Evolutionary conservation across 2,329 filamentous ascomycete species (phyloP).

Genomic region (Aureobasidium musti): DNA sequence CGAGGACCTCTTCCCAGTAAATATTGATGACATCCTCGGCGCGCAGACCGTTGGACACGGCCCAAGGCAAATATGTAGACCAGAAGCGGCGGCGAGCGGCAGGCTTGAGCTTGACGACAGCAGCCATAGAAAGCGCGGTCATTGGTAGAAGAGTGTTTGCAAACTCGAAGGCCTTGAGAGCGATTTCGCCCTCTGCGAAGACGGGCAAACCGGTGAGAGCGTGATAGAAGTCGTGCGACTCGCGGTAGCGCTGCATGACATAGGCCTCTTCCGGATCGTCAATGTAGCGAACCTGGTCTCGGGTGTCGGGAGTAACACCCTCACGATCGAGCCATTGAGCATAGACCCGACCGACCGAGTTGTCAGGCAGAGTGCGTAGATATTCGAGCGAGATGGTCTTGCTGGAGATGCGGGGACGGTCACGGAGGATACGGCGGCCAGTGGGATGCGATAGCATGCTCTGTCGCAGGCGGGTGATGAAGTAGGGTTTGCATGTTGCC

Average conservation of each 20-base stretch:
- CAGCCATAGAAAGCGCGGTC: constrained; percentile 84
- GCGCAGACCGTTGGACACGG: constrained; percentile 74
- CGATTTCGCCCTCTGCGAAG: constrained; percentile 92
- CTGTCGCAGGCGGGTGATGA: constrained; percentile 86
- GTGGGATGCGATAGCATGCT: constrained; percentile 85
- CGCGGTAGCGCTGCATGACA: constrained; percentile 96
- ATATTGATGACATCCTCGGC: constrained; percentile 87
- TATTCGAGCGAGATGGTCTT: constrained; percentile 65
- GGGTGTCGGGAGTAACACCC: constrained; percentile 88
- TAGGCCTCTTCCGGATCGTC: constrained; percentile 96
- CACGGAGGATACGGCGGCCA: constrained; percentile 85
- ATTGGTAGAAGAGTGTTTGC: constrained; percentile 92
- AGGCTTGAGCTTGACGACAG: constrained; percentile 64
- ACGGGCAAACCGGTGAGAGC: constrained; percentile 88
- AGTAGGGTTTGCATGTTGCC: constrained; percentile 90
- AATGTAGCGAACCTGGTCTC: constrained; percentile 80
- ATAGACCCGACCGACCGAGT: constrained; percentile 79
- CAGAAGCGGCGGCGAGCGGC: constrained; percentile 68
- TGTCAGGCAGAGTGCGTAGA: constrained; percentile 70
- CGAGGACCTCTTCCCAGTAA: constrained; percentile 95
- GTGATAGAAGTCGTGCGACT: constrained; percentile 98
- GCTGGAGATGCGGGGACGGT: constrained; percentile 85
- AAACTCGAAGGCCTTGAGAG: constrained; percentile 98
- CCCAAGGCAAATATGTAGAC: constrained; percentile 83
- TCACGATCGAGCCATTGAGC: constrained; percentile 91